Conservation (phyloP, 495 filamentous ascomycete species). For the Cetradonia linearis region DNA sequence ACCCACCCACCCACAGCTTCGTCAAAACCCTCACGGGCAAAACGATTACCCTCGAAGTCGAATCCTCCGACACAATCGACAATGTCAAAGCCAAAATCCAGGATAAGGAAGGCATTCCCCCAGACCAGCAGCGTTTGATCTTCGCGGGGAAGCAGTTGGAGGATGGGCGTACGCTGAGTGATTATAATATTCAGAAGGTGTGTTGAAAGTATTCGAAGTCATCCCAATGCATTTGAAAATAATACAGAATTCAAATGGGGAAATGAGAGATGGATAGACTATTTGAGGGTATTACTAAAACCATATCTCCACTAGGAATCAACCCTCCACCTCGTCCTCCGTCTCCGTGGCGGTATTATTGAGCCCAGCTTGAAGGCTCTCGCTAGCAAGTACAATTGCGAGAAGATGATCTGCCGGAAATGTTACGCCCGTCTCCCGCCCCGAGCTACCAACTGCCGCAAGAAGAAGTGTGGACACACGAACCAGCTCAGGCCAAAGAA, state of each 20-base stretch:
- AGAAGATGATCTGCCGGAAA: slow-evolving; percentile 99
- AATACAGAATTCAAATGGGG: too few relatives aligned
- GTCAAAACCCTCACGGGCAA: slow-evolving; percentile 97
- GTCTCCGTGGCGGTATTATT: slow-evolving; percentile 98
- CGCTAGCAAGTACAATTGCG: slow-evolving; percentile 98
- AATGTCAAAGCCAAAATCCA: slow-evolving; percentile 96
- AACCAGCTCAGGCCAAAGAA: slow-evolving; percentile 99
- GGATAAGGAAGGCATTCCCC: slow-evolving; percentile 99
- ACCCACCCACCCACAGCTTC: slow-evolving; percentile 50
- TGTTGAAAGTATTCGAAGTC: slow-evolving; percentile 10
- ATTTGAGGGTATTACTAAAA: background rate
- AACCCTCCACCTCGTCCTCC: slow-evolving; percentile 96
- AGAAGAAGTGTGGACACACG: slow-evolving; percentile 99
- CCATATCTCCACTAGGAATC: slow-evolving; percentile 58
- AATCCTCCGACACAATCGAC: slow-evolving; percentile 98
- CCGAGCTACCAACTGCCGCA: slow-evolving; percentile 98
- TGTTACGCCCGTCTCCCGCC: slow-evolving; percentile 98
- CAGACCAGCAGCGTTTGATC: slow-evolving; percentile 98
- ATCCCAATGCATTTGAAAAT: too few relatives aligned
- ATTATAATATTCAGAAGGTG: slow-evolving; percentile 99
- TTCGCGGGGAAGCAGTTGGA: slow-evolving; percentile 99
- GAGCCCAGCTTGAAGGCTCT: slow-evolving; percentile 98
- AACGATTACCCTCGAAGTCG: slow-evolving; percentile 99
- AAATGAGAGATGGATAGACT: background rate
- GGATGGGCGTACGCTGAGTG: slow-evolving; percentile 94